Percentiles rank a stretch among this genome's conserved stretches.
Conservation (phyloP, 2,329 filamentous ascomycete species). For the Aspergillus latus region DNA sequence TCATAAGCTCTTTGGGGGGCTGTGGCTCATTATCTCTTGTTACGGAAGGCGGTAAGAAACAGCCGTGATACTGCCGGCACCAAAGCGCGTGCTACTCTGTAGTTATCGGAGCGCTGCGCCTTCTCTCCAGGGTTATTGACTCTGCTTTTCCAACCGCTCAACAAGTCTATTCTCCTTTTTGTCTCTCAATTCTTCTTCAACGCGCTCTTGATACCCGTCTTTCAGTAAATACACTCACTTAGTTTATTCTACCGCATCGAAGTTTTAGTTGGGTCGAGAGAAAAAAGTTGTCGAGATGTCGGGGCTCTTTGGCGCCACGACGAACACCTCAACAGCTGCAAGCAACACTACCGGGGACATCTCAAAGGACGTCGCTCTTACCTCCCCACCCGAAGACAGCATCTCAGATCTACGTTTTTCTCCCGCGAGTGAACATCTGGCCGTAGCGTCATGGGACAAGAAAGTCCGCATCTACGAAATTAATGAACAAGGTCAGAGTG, state of each 20-base stretch:
- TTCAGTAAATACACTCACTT: not conserved
- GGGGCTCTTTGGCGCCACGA: constrained; percentile 55
- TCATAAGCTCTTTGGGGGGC: too few species aligned
- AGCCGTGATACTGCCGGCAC: constrained; percentile 9
- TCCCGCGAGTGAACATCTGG: constrained; percentile 73
- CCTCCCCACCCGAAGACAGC: constrained; percentile 78
- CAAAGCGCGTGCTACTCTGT: not conserved
- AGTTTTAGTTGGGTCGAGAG: constrained; percentile 3
- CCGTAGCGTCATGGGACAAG: constrained; percentile 94
- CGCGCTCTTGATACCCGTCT: constrained; percentile 3
- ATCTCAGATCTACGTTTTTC: constrained; percentile 87
- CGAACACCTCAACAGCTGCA: constrained; percentile 51
- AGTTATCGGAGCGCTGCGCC: not conserved
- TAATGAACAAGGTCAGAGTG: constrained; percentile 70
- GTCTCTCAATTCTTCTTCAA: not conserved
- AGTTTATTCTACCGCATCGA: not conserved
- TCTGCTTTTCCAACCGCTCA: not conserved
- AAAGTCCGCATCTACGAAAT: constrained; percentile 98
- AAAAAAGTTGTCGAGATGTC: constrained; percentile 33
- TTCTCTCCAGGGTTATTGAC: constrained; percentile 2
- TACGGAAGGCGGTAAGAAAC: constrained; percentile 1
- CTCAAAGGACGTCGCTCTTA: constrained; percentile 80
- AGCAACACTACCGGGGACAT: constrained; percentile 84
- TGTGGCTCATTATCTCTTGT: too few species aligned
- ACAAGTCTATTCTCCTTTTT: not conserved